Percentiles rank a stretch among this genome's conserved stretches.
These are phyloP conservation scores for Aspergillus hiratsukae DNA, from an alignment of 2,329 filamentous ascomycete species.

Conservation along the genomic window DNA sequence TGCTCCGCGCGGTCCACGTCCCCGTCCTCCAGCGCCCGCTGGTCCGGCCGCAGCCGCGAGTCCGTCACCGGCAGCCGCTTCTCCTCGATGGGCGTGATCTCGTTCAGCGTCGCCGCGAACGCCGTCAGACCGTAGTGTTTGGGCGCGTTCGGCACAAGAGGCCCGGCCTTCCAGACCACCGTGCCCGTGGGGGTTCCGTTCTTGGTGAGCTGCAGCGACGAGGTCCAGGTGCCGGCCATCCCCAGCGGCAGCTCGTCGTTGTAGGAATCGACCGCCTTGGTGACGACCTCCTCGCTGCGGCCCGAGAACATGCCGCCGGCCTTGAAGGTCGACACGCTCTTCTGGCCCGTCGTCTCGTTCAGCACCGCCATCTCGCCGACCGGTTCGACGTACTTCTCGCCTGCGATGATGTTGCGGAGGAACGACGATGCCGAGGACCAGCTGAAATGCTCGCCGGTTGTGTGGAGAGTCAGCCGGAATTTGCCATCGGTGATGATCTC, in stretches of 20 bases:
- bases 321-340: constrained; percentile 85
- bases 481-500: constrained; percentile 92
- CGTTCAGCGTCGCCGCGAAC: constrained; percentile 83
- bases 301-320: constrained; percentile 96
- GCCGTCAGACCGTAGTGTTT: constrained; percentile 83
- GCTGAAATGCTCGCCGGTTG: constrained; percentile 74
- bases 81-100: constrained; percentile 76
- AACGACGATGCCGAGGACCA: constrained; percentile 89
- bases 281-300: constrained; percentile 80
- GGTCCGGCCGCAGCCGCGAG: constrained; percentile 77
- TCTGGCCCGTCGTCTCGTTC: constrained; percentile 79
- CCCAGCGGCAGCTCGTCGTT: constrained; percentile 64
- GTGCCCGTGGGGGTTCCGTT: constrained; percentile 58
- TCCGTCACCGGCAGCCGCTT: constrained; percentile 75
- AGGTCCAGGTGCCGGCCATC: constrained; percentile 81
- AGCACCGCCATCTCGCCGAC: constrained; percentile 82
- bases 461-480: constrained; percentile 71
- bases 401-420: constrained; percentile 91
- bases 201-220: constrained; percentile 61
- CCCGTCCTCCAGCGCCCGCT: constrained; percentile 76
- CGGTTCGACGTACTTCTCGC: constrained; percentile 96
- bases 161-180: constrained; percentile 73
- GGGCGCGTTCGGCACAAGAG: constrained; percentile 71
- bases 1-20: constrained; percentile 78
- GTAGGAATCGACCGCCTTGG: constrained; percentile 65